Conservation (phyloP, 371 early-diverging fungal genomes). For the Mortierella sp. region DNA sequence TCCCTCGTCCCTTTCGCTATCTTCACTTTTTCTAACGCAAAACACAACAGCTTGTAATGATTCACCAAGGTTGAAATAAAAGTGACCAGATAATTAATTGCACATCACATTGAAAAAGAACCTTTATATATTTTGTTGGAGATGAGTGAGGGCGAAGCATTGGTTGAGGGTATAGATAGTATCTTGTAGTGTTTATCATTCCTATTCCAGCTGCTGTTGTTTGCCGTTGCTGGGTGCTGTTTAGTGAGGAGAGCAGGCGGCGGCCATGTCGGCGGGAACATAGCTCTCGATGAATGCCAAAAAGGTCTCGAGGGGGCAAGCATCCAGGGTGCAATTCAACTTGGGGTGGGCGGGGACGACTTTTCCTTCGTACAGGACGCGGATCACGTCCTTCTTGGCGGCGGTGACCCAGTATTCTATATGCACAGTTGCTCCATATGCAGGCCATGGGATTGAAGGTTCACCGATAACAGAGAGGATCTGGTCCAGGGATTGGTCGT, state of each 20-base stretch:
- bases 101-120: no score
- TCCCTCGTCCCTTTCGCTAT: no score
- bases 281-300: conserved; percentile 24
- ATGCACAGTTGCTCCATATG: conserved; percentile 3
- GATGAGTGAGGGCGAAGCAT: no score
- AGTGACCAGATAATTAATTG: no score
- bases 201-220: no score
- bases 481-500: conserved; percentile 26
- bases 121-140: no score
- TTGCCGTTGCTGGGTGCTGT: not conserved
- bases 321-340: conserved; percentile 19
- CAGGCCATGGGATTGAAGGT: conserved; percentile 16
- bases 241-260: not conserved
- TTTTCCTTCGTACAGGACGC: conserved; percentile 22
- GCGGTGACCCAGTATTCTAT: conserved; percentile 15
- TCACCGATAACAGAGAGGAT: conserved; percentile 12
- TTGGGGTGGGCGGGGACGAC: conserved; percentile 26
- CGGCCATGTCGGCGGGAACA: conserved; percentile 5
- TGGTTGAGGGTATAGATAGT: not conserved
- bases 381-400: conserved; percentile 16
- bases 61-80: no score
- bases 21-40: not conserved
- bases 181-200: no score
- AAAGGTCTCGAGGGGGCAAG: conserved; percentile 18
- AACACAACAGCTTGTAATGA: no score